Conservation (phyloP, 2,329 filamentous ascomycete species). For the Curvularia sp. region DNA sequence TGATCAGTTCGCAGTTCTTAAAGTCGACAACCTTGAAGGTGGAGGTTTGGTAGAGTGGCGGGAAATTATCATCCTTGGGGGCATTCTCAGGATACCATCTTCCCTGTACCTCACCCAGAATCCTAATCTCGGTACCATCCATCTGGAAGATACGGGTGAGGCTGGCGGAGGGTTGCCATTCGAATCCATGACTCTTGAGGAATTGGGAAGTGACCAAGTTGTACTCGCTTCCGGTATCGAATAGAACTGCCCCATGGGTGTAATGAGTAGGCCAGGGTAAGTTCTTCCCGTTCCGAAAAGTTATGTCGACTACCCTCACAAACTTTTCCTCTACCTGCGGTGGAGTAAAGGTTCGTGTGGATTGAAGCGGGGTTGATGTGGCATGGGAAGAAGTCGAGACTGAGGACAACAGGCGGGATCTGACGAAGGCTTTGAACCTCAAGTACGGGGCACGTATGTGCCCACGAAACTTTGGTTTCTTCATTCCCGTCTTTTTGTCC, state of each 20-base stretch:
- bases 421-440: not conserved
- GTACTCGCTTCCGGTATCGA: not conserved
- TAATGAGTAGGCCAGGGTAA: not conserved
- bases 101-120: not conserved
- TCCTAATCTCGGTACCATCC: not conserved
- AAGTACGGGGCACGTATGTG: not conserved
- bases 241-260: not conserved
- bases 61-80: not conserved
- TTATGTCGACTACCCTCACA: not conserved
- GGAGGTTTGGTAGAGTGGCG: not conserved
- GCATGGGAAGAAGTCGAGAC: not conserved
- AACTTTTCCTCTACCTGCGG: not conserved
- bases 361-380: not conserved
- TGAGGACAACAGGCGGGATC: not conserved
- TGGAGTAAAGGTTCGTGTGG: not conserved
- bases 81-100: not conserved
- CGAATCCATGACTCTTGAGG: not conserved
- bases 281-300: not conserved
- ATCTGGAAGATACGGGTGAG: not conserved
- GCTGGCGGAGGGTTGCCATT: not conserved
- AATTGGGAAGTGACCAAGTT: constrained; percentile 1
- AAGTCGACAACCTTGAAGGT: constrained; percentile 1
- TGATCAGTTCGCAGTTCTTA: not conserved
- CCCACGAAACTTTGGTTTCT: not conserved
- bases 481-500: not conserved